Base-by-base conservation (phyloP, 352 stramenopile species). In the Peronosclerospora sorghi region DNA sequence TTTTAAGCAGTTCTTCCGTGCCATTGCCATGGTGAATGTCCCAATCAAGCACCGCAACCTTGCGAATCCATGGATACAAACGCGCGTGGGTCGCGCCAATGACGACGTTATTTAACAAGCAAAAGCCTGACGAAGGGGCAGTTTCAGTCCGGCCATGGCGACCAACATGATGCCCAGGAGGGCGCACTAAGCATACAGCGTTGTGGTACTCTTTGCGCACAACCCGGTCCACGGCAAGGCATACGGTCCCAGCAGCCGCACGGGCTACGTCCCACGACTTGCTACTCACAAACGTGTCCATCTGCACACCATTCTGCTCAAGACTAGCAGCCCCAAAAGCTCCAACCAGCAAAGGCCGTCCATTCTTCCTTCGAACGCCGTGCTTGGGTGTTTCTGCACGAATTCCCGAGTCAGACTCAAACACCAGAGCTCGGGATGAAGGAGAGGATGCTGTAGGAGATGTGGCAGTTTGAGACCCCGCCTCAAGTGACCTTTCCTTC, bases 21-120 rank as follows among this genome's bases (percentile, higher is more conserved):
- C 96, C 96, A 68, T 99, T 99, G 24, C 96, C 86, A 53, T 98
- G 95, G 56, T 99, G 96, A 18, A 99, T 97, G 59, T 99, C 96
- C 83, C 97, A 98, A 63, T 99, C 96, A 19, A 99, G 73, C 43
- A 98, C 96, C 1, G 94, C 95, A 24, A 98, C 70, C 45, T 95
- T 94, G 24, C 77, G 71, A 37, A 98, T 95, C 68, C 68, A 86
- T 17, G 76, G 77, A 45, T 71, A 93, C 43, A 90, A 82, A 26
- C 91, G 73, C n/a, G 95, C 96, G 54, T 99, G 97, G 9, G 94
- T 93, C n/a, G 94, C 95, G 19, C 84, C 96, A 52, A 99, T 97
- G 30, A 96, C 95, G 21, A 98, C 93, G 57, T 98, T 99, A 68
- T 99, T 99, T 27, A 99, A 67, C 23, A 99, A 75, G 54, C 95